Evolutionary conservation across 306 rosid genomes (phyloP).

Genomic region (Styphnolobium japonicum): DNA sequence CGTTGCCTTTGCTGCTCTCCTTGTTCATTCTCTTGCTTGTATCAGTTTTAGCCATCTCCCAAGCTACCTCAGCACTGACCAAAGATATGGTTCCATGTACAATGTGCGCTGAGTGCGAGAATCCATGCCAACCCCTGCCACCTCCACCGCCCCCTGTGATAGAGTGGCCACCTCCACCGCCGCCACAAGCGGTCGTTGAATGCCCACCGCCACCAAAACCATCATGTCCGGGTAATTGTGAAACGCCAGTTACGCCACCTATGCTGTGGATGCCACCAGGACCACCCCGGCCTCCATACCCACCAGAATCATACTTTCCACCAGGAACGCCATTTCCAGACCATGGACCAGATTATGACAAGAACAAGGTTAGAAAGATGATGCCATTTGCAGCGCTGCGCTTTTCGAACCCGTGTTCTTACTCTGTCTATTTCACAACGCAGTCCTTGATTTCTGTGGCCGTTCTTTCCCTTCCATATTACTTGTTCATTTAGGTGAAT

Average conservation of each 20-base stretch:
- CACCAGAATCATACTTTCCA: neutral
- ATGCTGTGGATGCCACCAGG: neutral
- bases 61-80: slow-evolving; percentile 16
- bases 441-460: neutral
- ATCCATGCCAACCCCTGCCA: slow-evolving; percentile 49
- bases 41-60: neutral
- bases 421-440: neutral
- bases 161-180: slow-evolving; percentile 39
- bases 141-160: slow-evolving; percentile 48
- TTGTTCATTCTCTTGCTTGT: neutral
- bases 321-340: slow-evolving; percentile 21
- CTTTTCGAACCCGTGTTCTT: neutral
- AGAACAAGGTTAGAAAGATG: slow-evolving; percentile 2
- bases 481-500: slow-evolving; percentile 17
- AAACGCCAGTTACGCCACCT: slow-evolving; percentile 1
- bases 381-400: neutral
- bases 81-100: slow-evolving; percentile 47
- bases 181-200: slow-evolving; percentile 15
- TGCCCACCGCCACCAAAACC: slow-evolving; percentile 51
- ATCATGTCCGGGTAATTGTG: slow-evolving; percentile 27
- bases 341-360: neutral
- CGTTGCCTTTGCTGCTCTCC: neutral
- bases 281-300: neutral
- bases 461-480: slow-evolving; percentile 25
- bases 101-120: slow-evolving; percentile 57